phyloP scores from a whole-genome alignment of 306 rosid species.

The Geum urbanum region DNA sequence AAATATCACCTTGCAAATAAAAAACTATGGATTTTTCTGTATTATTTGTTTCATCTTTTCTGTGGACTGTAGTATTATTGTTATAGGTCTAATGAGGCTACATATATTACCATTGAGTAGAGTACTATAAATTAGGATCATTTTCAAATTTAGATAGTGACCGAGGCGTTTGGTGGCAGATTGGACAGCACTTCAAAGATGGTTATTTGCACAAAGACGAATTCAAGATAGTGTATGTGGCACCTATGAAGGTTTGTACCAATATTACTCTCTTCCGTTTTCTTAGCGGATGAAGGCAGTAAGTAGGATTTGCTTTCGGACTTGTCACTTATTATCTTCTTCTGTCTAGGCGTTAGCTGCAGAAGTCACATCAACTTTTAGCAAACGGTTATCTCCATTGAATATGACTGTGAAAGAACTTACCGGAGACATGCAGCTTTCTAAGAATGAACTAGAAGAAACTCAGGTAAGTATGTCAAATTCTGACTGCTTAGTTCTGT shows the following conservation, averaged over 20 bases:
- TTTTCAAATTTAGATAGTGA: constrained; percentile 21
- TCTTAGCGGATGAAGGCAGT: background rate
- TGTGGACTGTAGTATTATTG: too few species aligned
- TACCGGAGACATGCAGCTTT: constrained; percentile 97
- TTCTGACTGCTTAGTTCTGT: constrained; percentile 20
- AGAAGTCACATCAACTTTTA: constrained; percentile 87
- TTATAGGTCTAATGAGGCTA: too few species aligned
- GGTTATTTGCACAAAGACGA: constrained; percentile 91
- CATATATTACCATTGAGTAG: too few species aligned
- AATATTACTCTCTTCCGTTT: constrained; percentile 15
- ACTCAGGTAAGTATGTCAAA: constrained; percentile 68
- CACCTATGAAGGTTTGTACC: constrained; percentile 88
- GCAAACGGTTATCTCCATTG: constrained; percentile 92
- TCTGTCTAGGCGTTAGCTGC: constrained; percentile 86
- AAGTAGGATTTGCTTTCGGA: constrained; percentile 14
- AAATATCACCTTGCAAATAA: background rate
- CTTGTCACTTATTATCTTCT: constrained; percentile 13
- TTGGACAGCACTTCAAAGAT: constrained; percentile 91
- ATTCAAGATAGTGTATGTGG: constrained; percentile 95
- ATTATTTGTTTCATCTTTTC: too few species aligned
- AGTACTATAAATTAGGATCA: background rate
- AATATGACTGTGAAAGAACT: constrained; percentile 89
- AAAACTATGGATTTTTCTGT: background rate
- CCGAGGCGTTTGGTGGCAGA: constrained; percentile 45
- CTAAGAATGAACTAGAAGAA: constrained; percentile 89